Conservation (phyloP, 495 filamentous ascomycete genomes). For the Cairneyella variabilis region DNA sequence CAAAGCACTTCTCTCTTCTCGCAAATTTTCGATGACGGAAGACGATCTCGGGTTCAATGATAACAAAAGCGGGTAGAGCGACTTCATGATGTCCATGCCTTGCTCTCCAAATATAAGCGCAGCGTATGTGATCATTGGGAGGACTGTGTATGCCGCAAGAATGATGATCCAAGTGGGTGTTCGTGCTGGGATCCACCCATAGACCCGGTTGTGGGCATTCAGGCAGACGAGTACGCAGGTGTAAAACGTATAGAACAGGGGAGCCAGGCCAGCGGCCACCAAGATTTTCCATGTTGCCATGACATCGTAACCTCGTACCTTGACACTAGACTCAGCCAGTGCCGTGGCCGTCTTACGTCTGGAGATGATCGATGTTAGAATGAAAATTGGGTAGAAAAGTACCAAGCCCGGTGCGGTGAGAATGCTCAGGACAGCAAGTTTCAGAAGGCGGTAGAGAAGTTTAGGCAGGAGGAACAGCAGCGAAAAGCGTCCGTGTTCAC, state of each 20-base stretch:
- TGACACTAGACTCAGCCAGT: slow-evolving; percentile 15
- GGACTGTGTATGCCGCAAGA: background rate
- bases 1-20: slow-evolving; percentile 2
- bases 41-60: slow-evolving; percentile 8
- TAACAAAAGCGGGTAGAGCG: slow-evolving; percentile 11
- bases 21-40: background rate
- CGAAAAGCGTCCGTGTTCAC: slow-evolving; percentile 4
- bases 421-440: slow-evolving; percentile 8
- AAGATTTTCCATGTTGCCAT: slow-evolving; percentile 16
- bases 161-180: slow-evolving; percentile 1
- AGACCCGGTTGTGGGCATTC: background rate
- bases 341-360: slow-evolving; percentile 9
- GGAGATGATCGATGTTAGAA: slow-evolving; percentile 2
- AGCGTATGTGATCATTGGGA: slow-evolving; percentile 15
- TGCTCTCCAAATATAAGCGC: slow-evolving; percentile 17
- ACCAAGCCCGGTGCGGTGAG: slow-evolving; percentile 9
- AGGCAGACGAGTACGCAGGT: slow-evolving; percentile 1
- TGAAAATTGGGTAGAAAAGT: slow-evolving; percentile 16
- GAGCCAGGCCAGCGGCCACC: slow-evolving; percentile 11
- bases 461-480: slow-evolving; percentile 1
- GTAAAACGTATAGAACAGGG: slow-evolving; percentile 15
- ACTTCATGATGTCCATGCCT: slow-evolving; percentile 20
- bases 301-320: slow-evolving; percentile 9
- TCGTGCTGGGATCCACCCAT: background rate
- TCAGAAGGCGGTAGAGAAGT: slow-evolving; percentile 4